Percentiles rank a stretch among this genome's conserved stretches.
These are phyloP conservation scores for Fusarium compactum DNA, from an alignment of 2,329 filamentous ascomycete species.

Conservation along the genomic window DNA sequence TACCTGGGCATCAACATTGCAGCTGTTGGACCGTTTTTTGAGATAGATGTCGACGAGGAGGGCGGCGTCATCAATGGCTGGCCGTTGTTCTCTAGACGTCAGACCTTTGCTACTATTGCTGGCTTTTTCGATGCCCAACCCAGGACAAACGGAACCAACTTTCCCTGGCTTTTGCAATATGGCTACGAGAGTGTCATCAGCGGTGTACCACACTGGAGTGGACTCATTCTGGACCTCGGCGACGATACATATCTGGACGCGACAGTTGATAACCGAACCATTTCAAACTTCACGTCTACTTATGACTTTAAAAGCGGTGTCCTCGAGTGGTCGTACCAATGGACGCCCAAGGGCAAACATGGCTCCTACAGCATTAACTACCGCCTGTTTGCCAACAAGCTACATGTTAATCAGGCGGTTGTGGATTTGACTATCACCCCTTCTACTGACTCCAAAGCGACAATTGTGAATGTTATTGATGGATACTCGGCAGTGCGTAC, in stretches of 20 bases:
- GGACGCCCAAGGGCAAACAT: neutral
- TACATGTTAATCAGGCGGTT: neutral
- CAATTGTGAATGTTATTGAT: neutral
- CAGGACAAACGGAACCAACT: neutral
- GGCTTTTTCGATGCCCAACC: constrained; percentile 1
- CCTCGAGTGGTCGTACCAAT: neutral
- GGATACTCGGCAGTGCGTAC: constrained; percentile 11
- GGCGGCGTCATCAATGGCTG: constrained; percentile 12
- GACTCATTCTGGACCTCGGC: neutral
- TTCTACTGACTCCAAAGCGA: neutral
- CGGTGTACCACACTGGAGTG: neutral
- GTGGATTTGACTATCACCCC: neutral
- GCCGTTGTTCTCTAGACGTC: constrained; percentile 3
- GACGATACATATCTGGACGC: constrained; percentile 6
- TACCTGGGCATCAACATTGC: constrained; percentile 14
- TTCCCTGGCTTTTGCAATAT: constrained; percentile 12
- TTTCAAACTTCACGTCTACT: neutral
- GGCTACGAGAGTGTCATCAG: constrained; percentile 2
- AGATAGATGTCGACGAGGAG: neutral
- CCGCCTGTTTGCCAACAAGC: neutral
- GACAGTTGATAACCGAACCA: neutral
- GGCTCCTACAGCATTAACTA: neutral
- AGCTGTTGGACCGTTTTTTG: neutral
- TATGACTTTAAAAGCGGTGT: neutral
- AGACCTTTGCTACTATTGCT: neutral